Evolutionary conservation across 2,329 filamentous ascomycete species (phyloP), one percentile per base, ranked within the genome.

Genomic region (Dothiorella sarmentorum): DNA sequence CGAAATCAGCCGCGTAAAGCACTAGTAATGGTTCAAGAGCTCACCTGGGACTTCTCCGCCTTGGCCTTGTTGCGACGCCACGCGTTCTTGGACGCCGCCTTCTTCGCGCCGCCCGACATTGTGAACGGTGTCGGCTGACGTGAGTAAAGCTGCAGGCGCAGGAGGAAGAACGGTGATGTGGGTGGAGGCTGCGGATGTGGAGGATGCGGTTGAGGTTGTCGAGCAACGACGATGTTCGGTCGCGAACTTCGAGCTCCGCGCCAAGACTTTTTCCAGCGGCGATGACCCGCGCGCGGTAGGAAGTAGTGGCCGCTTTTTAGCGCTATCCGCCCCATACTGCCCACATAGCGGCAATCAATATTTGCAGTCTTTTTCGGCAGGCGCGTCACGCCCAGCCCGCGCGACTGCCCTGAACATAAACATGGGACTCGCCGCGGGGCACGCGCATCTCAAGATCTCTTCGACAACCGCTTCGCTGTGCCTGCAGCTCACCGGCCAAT

Each of bases 51-150:
- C 78, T 95, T 95, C 71, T 90, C 85, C 68, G 91, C 89, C 86
- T 96, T 97, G 84, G 94, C 96, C 80, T 93, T 92, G 49, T 91
- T 89, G 73, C 93, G 86, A 73, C 91, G 85, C 80, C 92, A 87
- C 76, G 96, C 91, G 76, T 97, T 97, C 80, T 97, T 97, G 73
- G 88, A 31, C 31, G 22, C 26, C 20, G 33, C 35, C 27, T 45
- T 38, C 31, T 47, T 42, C 26, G 55, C 22, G 29, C 43, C 35
- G 55, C 42, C 55, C 24, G 55, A 58, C 55, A 58, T 58, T 20
- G 15, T 58, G 33, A n/a, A 22, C 49, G 13, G 20, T 26, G 17
- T 40, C 31, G 33, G 24, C 33, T 35, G 43, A 10, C 43, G 9
- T 40, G 31, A 20, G 42, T 18, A 37, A 40, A 9, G 10, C 26